Conservation (phyloP, 75 land plant genomes). For the Pinus tabuliformis region DNA sequence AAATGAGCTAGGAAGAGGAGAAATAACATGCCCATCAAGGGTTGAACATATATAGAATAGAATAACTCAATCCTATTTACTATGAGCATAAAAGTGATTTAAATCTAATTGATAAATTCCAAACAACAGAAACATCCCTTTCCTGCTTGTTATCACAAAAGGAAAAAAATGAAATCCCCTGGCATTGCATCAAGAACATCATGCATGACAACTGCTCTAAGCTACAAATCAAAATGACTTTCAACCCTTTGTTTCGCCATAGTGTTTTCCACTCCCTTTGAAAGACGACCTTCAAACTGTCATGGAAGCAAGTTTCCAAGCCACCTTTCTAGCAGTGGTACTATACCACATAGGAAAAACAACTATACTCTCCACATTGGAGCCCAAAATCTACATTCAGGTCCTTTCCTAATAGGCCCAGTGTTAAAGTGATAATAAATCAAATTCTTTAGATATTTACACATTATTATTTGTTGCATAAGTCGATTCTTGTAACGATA, state of each 20-base stretch:
- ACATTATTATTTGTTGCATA: constrained; percentile 98
- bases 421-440: constrained; percentile 98
- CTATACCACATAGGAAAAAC: constrained; percentile 98
- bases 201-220: constrained; percentile 91
- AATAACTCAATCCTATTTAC: not conserved
- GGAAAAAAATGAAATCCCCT: constrained; percentile 29
- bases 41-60: no score
- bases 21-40: not conserved
- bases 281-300: constrained; percentile 99
- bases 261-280: constrained; percentile 98
- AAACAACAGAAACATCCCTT: not conserved
- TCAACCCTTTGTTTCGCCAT: constrained; percentile 99
- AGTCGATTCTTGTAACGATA: constrained; percentile 96
- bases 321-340: constrained; percentile 96
- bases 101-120: not conserved
- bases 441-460: constrained; percentile 96
- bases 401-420: constrained; percentile 99
- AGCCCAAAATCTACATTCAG: constrained; percentile 99
- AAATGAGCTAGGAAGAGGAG: not conserved
- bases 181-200: constrained; percentile 99
- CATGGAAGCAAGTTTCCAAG: constrained; percentile 95
- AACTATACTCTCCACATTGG: constrained; percentile 99
- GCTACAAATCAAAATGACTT: constrained; percentile 98
- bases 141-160: not conserved
- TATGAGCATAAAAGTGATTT: not conserved